Percentiles rank a stretch among this genome's conserved stretches.
phyloP scores from a whole-genome alignment of 164 flowering plant genomes.

The Magnolia kwangsiensis region DNA sequence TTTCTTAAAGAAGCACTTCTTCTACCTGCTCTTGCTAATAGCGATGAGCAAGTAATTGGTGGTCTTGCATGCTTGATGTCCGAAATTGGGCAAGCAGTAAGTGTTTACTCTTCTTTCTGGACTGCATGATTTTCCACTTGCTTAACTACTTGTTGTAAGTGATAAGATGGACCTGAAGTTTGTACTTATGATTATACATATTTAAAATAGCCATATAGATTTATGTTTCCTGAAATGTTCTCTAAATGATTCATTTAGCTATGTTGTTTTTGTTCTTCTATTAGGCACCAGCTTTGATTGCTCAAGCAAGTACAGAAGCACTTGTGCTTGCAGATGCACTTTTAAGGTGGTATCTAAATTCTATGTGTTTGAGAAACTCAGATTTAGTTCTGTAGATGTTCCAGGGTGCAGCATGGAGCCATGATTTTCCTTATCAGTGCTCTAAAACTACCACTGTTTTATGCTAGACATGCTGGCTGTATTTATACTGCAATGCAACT shows the following conservation, averaged over 20 bases:
- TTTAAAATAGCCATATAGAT: not conserved
- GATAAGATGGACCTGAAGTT: not conserved
- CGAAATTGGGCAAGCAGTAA: conserved; percentile 96
- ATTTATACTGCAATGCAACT: not conserved
- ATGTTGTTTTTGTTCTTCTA: conserved; percentile 9
- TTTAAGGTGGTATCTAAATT: conserved; percentile 51
- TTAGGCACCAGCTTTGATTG: conserved; percentile 86
- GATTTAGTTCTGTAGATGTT: not conserved
- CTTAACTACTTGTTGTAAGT: not conserved
- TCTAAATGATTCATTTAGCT: conserved; percentile 5
- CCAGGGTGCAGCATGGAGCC: not conserved
- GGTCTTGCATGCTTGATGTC: conserved; percentile 92
- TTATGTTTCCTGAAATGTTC: not conserved
- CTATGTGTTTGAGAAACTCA: not conserved
- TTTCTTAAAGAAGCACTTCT: conserved; percentile 78
- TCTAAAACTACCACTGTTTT: not conserved
- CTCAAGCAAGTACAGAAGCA: conserved; percentile 79
- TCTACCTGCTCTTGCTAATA: conserved; percentile 66
- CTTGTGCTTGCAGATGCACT: conserved; percentile 72
- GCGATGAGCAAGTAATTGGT: conserved; percentile 73
- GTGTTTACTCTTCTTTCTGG: conserved; percentile 20
- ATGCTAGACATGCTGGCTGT: not conserved
- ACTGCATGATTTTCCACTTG: not conserved
- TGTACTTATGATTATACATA: not conserved
- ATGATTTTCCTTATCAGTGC: not conserved